A percentile compares a stretch with the other conserved stretches of the same genome.
Evolutionary conservation across 768 basidiomycete genomes (phyloP).

Genomic region (Baorangia bicolor): DNA sequence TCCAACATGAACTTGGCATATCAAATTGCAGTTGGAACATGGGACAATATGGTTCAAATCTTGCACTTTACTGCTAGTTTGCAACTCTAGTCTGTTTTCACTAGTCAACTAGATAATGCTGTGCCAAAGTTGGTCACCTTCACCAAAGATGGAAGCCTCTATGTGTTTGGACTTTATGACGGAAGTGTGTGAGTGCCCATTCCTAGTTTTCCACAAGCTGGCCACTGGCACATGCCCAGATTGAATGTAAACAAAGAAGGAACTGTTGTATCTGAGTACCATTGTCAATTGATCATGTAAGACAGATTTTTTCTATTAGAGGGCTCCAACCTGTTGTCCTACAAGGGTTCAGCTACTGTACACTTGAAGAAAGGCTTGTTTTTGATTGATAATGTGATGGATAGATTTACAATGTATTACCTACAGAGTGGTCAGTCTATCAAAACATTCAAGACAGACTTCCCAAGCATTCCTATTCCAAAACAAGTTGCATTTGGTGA

Average conservation of each 20-base stretch:
- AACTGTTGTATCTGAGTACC: not conserved
- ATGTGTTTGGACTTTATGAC: not conserved
- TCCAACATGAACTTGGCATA: no score
- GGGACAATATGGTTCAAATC: not conserved
- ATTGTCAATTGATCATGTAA: not conserved
- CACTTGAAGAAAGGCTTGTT: not conserved
- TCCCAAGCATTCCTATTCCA: no score
- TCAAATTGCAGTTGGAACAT: not conserved
- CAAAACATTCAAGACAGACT: no score
- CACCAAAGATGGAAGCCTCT: not conserved
- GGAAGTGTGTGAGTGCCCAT: not conserved
- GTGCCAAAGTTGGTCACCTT: not conserved
- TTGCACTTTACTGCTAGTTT: not conserved
- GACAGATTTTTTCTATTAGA: not conserved
- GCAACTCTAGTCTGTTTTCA: not conserved
- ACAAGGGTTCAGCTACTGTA: not conserved
- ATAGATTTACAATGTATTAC: not conserved
- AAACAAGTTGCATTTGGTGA: no score
- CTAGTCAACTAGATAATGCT: not conserved
- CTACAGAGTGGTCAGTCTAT: no score
- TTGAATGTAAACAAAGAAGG: not conserved
- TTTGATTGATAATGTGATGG: not conserved
- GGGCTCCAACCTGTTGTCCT: not conserved
- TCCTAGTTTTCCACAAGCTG: no score
- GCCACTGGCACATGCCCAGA: not conserved